A percentile compares a stretch with the other conserved stretches of the same genome.
Evolutionary conservation across 2,329 filamentous ascomycete species (phyloP).

Genomic region (Lecanicillium sp.): DNA sequence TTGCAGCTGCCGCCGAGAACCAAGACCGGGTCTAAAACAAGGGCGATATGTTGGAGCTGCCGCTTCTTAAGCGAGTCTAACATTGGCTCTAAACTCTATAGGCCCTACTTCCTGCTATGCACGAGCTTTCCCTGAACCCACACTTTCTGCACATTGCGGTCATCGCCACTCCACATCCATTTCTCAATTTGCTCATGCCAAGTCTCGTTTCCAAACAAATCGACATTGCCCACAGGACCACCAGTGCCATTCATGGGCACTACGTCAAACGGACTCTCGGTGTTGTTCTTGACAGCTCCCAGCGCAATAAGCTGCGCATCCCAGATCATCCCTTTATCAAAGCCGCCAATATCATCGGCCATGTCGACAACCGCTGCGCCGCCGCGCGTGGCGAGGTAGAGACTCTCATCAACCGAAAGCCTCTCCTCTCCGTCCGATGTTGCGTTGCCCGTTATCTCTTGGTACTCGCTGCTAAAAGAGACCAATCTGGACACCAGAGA

Average conservation of each 20-base stretch:
- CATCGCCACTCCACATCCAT: no score
- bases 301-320: slow-evolving; percentile 75
- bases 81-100: no score
- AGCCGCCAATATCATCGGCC: slow-evolving; percentile 60
- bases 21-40: no score
- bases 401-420: slow-evolving; percentile 64
- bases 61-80: no score
- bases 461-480: slow-evolving; percentile 35
- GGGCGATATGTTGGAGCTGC: no score
- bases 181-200: slow-evolving; percentile 70
- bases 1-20: no score
- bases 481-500: slow-evolving; percentile 62
- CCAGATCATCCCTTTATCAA: slow-evolving; percentile 72
- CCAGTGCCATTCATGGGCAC: slow-evolving; percentile 7
- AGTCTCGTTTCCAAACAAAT: slow-evolving; percentile 74
- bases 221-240: slow-evolving; percentile 50
- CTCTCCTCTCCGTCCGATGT: slow-evolving; percentile 27
- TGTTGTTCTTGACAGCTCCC: slow-evolving; percentile 32
- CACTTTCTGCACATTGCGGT: no score
- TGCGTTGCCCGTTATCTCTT: slow-evolving; percentile 28
- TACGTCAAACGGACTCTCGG: slow-evolving; percentile 15
- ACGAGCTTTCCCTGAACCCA: no score
- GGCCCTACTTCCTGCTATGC: no score
- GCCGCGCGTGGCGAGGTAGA: slow-evolving; percentile 72
- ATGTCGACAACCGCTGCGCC: slow-evolving; percentile 70